Conservation (phyloP, 73 alveolate genomes). For the Loxodes magnus region DNA sequence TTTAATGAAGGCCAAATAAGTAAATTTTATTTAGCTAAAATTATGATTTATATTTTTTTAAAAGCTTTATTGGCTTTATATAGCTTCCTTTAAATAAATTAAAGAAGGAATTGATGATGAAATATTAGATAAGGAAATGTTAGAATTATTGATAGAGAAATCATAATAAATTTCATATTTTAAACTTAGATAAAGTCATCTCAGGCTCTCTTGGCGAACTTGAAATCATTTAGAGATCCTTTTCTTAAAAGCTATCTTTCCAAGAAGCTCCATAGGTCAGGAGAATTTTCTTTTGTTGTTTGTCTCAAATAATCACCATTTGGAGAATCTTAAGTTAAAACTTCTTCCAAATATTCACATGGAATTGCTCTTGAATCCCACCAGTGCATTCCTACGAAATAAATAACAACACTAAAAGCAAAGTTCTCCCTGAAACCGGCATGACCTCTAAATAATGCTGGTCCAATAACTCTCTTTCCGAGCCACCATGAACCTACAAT, state of each 20-base stretch:
- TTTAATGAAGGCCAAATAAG: too few species aligned
- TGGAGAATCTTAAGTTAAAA: constrained; percentile 1
- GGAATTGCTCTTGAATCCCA: background rate
- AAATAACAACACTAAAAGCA: background rate
- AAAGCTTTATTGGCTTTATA: too few species aligned
- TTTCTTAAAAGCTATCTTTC: background rate
- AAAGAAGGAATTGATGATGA: too few species aligned
- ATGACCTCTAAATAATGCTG: constrained; percentile 7
- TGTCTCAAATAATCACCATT: constrained; percentile 3
- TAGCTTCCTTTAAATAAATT: too few species aligned
- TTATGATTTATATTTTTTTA: too few species aligned
- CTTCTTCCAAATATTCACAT: background rate
- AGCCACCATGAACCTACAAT: background rate
- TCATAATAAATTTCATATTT: too few species aligned
- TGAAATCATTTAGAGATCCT: too few species aligned
- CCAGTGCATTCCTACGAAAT: background rate
- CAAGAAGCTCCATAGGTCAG: constrained; percentile 2
- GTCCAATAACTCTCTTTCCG: constrained; percentile 9
- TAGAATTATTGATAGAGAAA: too few species aligned
- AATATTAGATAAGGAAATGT: too few species aligned
- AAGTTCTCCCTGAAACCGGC: constrained; percentile 11
- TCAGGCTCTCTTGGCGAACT: too few species aligned
- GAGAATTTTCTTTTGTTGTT: background rate
- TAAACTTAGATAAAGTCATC: too few species aligned
- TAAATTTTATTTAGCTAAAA: too few species aligned